Base-by-base conservation (phyloP, 768 basidiomycete genomes). In the Kwoniella pini region DNA sequence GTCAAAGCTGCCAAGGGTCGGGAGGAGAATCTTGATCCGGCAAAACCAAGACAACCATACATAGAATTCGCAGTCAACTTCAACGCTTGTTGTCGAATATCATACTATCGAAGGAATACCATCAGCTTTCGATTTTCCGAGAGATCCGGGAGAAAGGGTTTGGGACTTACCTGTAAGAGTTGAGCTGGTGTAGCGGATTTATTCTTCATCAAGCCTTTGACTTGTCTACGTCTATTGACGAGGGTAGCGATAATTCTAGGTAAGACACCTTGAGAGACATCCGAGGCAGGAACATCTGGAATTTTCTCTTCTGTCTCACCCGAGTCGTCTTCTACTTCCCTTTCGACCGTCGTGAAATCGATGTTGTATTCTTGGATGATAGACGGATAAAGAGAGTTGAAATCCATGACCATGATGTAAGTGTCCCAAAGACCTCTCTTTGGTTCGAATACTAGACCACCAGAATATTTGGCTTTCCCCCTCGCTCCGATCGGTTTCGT, bases 311-410 rank as follows among this genome's bases (percentile, higher is more conserved):
- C 88, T 1, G 22, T 67, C 62, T 78, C 82, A 56, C 60, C 59
- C 66, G 64, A 80, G 7, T 88, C 71, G 85, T 85, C 59, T 39
- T 82, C 81, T 24, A 85, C 85, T 7, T 83, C 81, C 55, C 84
- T 84, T 44, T 91, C 89, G 19, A 98, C 87, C 0, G 96, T 99
- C 10, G 96, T 98, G 72, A 98, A 98, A 80, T 98, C 96, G 68
- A 99, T 98, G 77, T 99, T 98, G 76, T 90, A 99, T 82, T 99
- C 96, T 74, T 98, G 96, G 48, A 99, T 99, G 81, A 99, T 99
- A 77, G 90, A 93, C 5, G 96, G 96, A 76, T 99, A 99, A 57
- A 99, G 83, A 62, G 93, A 96, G 80, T 99, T 99, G 86, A 98
- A 99, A 79, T 99, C 96, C 96, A 99, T 99, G 79, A 99, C 96